Evolutionary conservation across 2,329 filamentous ascomycete genomes (phyloP), one percentile per base, ranked within the genome.

Genomic region (Penicillium sp.): DNA sequence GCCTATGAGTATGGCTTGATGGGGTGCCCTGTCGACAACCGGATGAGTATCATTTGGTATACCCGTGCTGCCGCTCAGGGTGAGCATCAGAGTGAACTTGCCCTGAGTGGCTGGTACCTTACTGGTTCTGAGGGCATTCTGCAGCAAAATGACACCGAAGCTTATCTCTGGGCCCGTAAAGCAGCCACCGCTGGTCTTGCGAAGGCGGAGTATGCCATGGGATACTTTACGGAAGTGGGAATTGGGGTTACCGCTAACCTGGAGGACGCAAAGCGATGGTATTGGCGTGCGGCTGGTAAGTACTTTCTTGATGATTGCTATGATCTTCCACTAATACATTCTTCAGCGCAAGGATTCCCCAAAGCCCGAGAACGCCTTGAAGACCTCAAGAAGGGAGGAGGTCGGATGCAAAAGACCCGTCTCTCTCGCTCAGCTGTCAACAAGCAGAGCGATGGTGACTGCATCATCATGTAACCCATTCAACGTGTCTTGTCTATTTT

Each of bases 131-230:
- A 94, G 44, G 87, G 87, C 1, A 87, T 97, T 7, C 72, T 98
- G 43, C 82, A 87, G 60, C 91, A 96, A 68, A 95, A 85, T 64
- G 93, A 98, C 60, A 94, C 88, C 0, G 93, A 98, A 67, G 93
- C 93, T 0, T 98, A 96, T 66, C 79, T 98, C 2, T 98, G 93
- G 93, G 91, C 93, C 9, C 78, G 91, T 18, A 97, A 96, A 70
- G 91, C 93, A 1, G 93, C 93, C 0, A 81, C 84, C 54, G 86
- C 89, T 3, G 89, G 91, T 2, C 71, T 96, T 29, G 84, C 89
- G 6, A 98, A 97, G 74, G 93, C 93, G 0, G 87, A 97, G 72
- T 97, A 96, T 70, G 93, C 91, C 0, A 95, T 98, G 86, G 93
- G 93, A 0, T 96, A 97, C 70, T 96, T 95, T 64, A 94, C 88